Percentiles rank a stretch among this genome's conserved stretches.
These are phyloP conservation scores for Rhododendron simsii DNA, from an alignment of 148 eudicot species.

Conservation along the genomic window DNA sequence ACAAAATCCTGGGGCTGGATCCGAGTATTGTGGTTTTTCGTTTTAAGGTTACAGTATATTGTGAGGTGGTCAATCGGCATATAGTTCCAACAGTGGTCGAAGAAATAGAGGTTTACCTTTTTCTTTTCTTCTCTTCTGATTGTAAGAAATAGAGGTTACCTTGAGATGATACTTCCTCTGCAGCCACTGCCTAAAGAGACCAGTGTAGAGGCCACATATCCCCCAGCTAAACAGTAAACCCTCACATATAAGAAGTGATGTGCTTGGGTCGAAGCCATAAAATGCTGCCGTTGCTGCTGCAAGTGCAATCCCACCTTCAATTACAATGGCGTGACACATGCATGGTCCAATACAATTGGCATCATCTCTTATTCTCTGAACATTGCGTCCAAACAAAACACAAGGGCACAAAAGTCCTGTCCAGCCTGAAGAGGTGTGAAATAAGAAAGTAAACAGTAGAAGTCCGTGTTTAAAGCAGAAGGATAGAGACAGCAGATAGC, in stretches of 20 bases:
- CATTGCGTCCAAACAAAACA: constrained; percentile 79
- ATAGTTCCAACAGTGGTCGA: not conserved
- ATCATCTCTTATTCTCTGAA: constrained; percentile 70
- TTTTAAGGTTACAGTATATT: not conserved
- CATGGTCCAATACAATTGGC: constrained; percentile 70
- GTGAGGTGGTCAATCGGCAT: not conserved
- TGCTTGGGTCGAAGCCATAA: constrained; percentile 77
- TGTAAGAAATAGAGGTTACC: too few species aligned
- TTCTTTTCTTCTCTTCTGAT: not conserved
- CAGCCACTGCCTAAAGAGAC: constrained; percentile 46
- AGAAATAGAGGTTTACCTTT: constrained; percentile 38
- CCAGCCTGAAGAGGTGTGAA: constrained; percentile 47
- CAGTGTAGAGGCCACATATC: constrained; percentile 85
- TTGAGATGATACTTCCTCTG: too few species aligned
- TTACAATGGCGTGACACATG: constrained; percentile 66
- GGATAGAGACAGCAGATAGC: not conserved
- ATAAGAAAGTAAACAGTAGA: not conserved
- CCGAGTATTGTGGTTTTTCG: not conserved
- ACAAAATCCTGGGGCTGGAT: not conserved
- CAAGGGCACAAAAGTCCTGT: constrained; percentile 90
- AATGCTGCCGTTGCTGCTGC: constrained; percentile 63
- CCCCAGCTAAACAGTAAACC: constrained; percentile 80
- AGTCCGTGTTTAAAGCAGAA: not conserved
- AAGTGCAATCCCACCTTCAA: constrained; percentile 85
- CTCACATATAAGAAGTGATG: constrained; percentile 62